Percentiles rank a stretch among this genome's conserved stretches.
Conservation (phyloP, 306 rosid genomes). For the Malus fusca region DNA sequence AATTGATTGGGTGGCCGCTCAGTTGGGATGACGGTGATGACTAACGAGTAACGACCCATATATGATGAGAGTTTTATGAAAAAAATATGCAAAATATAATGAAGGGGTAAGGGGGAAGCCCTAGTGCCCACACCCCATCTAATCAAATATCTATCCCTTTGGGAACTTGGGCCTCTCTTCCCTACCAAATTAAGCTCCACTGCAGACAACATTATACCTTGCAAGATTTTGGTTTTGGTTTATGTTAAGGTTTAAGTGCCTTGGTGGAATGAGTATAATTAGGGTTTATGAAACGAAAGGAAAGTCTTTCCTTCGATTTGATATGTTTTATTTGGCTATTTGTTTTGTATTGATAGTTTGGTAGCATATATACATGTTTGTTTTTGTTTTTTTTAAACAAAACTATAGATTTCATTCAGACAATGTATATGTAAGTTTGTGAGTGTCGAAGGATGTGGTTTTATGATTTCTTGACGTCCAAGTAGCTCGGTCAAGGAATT, state of each 20-base stretch:
- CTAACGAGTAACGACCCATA: background rate
- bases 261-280: conserved; percentile 15
- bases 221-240: background rate
- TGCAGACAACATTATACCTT: conserved; percentile 8
- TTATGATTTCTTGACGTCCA: no score
- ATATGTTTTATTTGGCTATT: background rate
- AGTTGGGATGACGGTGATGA: background rate
- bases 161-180: conserved; percentile 89
- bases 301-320: no score
- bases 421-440: no score
- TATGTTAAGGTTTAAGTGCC: background rate
- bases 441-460: no score
- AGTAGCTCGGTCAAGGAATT: no score
- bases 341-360: background rate
- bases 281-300: no score
- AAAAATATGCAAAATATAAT: conserved; percentile 31
- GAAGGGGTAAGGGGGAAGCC: background rate
- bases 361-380: background rate
- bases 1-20: conserved; percentile 47
- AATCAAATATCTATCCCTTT: conserved; percentile 78
- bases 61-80: conserved; percentile 38
- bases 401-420: no score
- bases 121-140: conserved; percentile 42
- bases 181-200: conserved; percentile 22
- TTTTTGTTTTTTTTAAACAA: no score